Conservation (phyloP, 345 rosid genomes). For the Lepidium aucheri region DNA sequence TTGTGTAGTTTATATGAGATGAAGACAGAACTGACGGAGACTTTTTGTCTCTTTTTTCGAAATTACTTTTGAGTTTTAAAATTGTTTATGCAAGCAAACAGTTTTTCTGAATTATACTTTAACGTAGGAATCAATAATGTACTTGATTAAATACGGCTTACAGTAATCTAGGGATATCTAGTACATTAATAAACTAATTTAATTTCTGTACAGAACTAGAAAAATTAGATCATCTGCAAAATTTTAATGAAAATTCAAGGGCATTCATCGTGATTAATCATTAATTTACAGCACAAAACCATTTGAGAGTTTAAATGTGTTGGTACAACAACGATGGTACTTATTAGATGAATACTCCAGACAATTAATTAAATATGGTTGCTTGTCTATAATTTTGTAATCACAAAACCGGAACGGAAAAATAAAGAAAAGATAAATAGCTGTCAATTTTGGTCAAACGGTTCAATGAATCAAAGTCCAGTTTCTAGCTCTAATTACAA, state of each 20-base stretch:
- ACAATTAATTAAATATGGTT: background rate
- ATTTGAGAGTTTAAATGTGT: background rate
- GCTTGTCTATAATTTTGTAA: background rate
- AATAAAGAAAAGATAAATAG: background rate
- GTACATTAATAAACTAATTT: background rate
- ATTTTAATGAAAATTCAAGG: background rate
- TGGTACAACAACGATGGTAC: background rate
- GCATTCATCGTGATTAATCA: background rate
- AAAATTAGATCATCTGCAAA: background rate
- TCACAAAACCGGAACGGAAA: background rate
- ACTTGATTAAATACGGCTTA: background rate
- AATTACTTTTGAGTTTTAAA: background rate
- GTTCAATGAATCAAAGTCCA: slow-evolving; percentile 5
- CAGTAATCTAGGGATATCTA: background rate
- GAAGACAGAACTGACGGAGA: background rate
- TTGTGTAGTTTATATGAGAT: background rate
- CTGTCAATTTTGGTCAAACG: slow-evolving; percentile 17
- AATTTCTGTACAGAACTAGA: background rate
- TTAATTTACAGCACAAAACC: background rate
- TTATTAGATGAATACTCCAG: background rate
- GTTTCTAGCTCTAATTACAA: background rate
- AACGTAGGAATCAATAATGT: background rate
- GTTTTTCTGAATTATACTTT: too few relatives aligned
- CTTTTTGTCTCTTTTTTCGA: background rate
- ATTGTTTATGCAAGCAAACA: background rate